A percentile compares a stretch with the other conserved stretches of the same genome.
Conservation (phyloP, 202 grass and related monocot species). For the Miscanthus sacchariflorus region DNA sequence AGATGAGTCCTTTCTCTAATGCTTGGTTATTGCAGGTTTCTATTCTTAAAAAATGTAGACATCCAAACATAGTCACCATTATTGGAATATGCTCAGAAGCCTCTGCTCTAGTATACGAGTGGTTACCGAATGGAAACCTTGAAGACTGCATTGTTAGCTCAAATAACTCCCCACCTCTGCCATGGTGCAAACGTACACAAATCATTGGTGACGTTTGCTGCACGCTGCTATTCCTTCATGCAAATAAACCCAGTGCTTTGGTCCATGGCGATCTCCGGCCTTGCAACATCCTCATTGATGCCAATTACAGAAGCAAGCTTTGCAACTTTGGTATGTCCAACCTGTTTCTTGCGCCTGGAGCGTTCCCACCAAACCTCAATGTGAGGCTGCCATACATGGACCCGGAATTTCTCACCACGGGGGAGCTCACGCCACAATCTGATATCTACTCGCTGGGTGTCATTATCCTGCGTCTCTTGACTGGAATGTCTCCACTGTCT, state of each 20-base stretch:
- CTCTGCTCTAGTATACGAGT: constrained; percentile 40
- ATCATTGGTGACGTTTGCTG: constrained; percentile 50
- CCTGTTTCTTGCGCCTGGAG: constrained; percentile 4
- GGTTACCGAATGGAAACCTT: constrained; percentile 40
- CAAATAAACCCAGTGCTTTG: constrained; percentile 43
- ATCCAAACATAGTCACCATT: constrained; percentile 43
- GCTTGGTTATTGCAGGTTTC: constrained; percentile 34
- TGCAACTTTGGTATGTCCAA: constrained; percentile 36
- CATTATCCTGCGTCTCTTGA: constrained; percentile 56
- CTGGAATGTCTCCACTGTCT: constrained; percentile 24
- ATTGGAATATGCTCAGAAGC: constrained; percentile 45
- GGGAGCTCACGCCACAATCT: constrained; percentile 38
- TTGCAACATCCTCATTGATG: constrained; percentile 54
- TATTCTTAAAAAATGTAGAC: constrained; percentile 41
- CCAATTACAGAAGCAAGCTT: constrained; percentile 47
- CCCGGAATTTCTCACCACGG: constrained; percentile 47
- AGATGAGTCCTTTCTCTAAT: constrained; percentile 14
- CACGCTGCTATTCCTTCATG: constrained; percentile 42
- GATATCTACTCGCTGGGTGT: constrained; percentile 52
- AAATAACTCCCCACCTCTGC: constrained; percentile 7
- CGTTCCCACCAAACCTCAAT: background rate
- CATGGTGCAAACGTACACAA: constrained; percentile 39
- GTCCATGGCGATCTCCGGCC: constrained; percentile 58
- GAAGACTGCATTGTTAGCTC: constrained; percentile 28
- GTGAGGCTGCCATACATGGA: constrained; percentile 48